Evolutionary conservation across 108 stramenopile species (phyloP), one percentile per base, ranked within the genome.

Genomic region (Fragilaria crotonensis): DNA sequence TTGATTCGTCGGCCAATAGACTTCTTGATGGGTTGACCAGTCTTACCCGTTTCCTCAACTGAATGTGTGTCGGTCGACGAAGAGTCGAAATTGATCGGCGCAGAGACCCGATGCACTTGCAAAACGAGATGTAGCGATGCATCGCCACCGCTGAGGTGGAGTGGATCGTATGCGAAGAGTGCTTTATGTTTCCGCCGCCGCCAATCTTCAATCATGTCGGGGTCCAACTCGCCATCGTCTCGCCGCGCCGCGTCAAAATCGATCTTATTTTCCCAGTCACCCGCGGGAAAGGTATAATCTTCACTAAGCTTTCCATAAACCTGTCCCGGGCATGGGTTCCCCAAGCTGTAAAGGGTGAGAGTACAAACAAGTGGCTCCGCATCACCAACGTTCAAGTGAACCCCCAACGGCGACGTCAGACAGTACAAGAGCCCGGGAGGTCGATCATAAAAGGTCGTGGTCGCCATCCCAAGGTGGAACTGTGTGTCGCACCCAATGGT

Each of bases 251-350:
- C 48, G 54, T 70, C 67, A 3, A 76, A 48, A 4, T 68, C 52
- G 11, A 85, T 50, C 45, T 49, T 71, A 18, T 57, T 70, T 14
- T 66, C 62, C 87, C 87, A 89, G 54, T 89, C 62, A 11, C 91
- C 91, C 0, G 85, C 85, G 1, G 87, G 87, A 63, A 89, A 93
- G 53, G 72, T 81, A 62, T 89, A 93, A 41, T 89, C 87, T 49
- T 93, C 87, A 48, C 80, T 87, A 29, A 83, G 64, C 56, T 93
- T 93, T 4, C 85, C 85, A 53, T 52, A 33, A 26, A 70, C 31
- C 32, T 45, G 32, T 28, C 20, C 57, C 50, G 3, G 81, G 41
- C 32, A 50, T 49, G 59, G 9, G 27, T 41, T 29, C n/a, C 59
- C 51, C 7, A 88, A 50, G 30, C 54, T 52, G 55, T 92, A 92